Conservation (phyloP, 768 basidiomycete species). For the Cystobasidium tubakii region DNA sequence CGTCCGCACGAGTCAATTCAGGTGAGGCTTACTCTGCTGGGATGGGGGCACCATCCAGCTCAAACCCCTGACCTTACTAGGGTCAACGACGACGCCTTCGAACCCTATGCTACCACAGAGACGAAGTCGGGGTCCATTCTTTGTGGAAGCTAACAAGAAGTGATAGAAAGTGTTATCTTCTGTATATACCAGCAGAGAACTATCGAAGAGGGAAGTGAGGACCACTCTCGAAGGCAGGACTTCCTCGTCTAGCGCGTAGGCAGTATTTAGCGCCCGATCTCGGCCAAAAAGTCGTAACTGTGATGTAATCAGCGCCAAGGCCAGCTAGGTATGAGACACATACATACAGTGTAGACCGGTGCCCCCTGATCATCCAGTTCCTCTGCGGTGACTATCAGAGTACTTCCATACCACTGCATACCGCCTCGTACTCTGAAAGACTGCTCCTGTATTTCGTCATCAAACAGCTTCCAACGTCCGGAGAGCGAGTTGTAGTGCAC, state of each 20-base stretch:
- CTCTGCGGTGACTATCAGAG: constrained; percentile 84
- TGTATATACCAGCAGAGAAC: constrained; percentile 88
- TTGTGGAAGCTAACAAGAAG: constrained; percentile 78
- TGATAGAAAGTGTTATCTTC: constrained; percentile 88
- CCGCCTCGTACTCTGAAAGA: constrained; percentile 83
- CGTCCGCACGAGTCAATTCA: not conserved
- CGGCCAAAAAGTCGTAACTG: constrained; percentile 91
- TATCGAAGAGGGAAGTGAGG: constrained; percentile 85
- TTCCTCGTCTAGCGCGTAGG: constrained; percentile 77
- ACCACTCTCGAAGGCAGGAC: constrained; percentile 69
- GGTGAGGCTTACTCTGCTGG: constrained; percentile 70
- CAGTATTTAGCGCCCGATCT: constrained; percentile 75
- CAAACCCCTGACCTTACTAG: constrained; percentile 74
- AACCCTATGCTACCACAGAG: constrained; percentile 93
- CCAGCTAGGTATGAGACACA: not conserved
- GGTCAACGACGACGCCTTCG: constrained; percentile 75
- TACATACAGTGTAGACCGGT: constrained; percentile 51
- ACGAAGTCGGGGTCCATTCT: constrained; percentile 73
- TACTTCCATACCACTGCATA: constrained; percentile 91
- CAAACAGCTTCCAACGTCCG: constrained; percentile 90
- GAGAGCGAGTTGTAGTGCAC: constrained; percentile 90
- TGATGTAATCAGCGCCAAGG: constrained; percentile 31
- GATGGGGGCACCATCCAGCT: constrained; percentile 95
- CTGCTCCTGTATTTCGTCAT: constrained; percentile 72
- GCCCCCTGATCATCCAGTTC: constrained; percentile 66